Evolutionary conservation across 108 stramenopile species (phyloP), one percentile per base, ranked within the genome.

Genomic region (Fragilaria radians): DNA sequence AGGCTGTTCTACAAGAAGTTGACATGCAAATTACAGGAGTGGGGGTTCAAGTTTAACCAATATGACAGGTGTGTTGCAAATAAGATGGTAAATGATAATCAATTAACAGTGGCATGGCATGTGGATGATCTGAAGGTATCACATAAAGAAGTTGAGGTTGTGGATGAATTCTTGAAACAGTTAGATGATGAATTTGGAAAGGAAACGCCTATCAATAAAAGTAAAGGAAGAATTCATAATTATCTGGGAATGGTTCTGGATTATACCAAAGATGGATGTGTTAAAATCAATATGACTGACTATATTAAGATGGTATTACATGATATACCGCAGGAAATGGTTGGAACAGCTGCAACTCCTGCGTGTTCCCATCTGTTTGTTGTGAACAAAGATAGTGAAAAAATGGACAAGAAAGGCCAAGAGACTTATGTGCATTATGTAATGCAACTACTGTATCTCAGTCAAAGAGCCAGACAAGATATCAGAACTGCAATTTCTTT

Each of bases 41-140:
- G 19, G 45, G 79, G 79, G 22, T 80, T 76, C 51, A 48, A 32
- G 5, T 17, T 67, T 1, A 80, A 80, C 52, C 71, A 74, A 21
- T 76, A 73, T 51, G 71, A 80, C 61, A 25, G 29, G 32, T 80
- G 79, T 48, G 46, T 76, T n/a, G 69, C 71, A 4, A 80, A 80
- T 56, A 27, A 51, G n/a, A 22, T 18, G 22, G 48, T 69, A 3
- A 24, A 50, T 17, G 50, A 62, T 7, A 49, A 49, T 11, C 68
- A 61, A 33, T 53, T 33, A n/a, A 74, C 73, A 22, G 31, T 76
- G 19, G 18, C 34, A 7, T 74, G 63, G 64, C 49, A 70, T 22
- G 69, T 70, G 42, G 62, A 70, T 42, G 69, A 70, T 26, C 18
- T 70, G 0, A 80, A 76, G 36, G 48, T 76, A 4, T 76, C 71